These are phyloP conservation scores for Lactarius akahatsu DNA, from an alignment of 768 basidiomycete genomes.

Conservation along the genomic window DNA sequence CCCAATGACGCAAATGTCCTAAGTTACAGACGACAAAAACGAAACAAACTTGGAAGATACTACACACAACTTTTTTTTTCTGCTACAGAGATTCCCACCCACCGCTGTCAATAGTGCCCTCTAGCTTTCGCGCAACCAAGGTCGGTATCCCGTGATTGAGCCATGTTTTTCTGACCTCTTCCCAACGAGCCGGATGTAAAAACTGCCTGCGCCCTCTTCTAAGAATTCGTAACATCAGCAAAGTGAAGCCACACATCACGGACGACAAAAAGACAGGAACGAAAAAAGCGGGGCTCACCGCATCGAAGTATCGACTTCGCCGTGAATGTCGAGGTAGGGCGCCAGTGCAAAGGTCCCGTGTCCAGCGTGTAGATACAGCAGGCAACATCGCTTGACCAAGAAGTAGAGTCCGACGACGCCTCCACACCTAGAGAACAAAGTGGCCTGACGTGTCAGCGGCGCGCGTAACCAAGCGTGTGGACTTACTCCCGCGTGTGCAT, in stretches of 20 bases:
- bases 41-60: not conserved
- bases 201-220: slow-evolving; percentile 90
- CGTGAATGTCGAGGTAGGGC: slow-evolving; percentile 92
- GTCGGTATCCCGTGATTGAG: slow-evolving; percentile 88
- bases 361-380: slow-evolving; percentile 84
- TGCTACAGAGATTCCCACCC: slow-evolving; percentile 85
- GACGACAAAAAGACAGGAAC: slow-evolving; percentile 2
- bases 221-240: slow-evolving; percentile 19
- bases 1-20: slow-evolving; percentile 18
- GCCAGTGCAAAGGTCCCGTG: slow-evolving; percentile 88
- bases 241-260: not conserved
- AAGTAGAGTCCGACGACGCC: slow-evolving; percentile 89
- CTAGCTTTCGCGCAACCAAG: slow-evolving; percentile 83
- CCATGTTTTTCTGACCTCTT: slow-evolving; percentile 91
- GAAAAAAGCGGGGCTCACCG: slow-evolving; percentile 51
- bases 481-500: slow-evolving; percentile 81
- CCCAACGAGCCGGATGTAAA: slow-evolving; percentile 81
- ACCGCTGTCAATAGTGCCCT: slow-evolving; percentile 84
- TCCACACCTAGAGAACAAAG: slow-evolving; percentile 62
- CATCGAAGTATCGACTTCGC: slow-evolving; percentile 90
- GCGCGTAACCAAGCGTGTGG: not conserved
- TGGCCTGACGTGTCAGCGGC: not conserved
- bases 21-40: slow-evolving; percentile 13
- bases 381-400: slow-evolving; percentile 86
- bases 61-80: not conserved